These are phyloP conservation scores for Fereydounia khargensis DNA, from an alignment of 1,284 basidiomycete genomes.

Conservation along the genomic window DNA sequence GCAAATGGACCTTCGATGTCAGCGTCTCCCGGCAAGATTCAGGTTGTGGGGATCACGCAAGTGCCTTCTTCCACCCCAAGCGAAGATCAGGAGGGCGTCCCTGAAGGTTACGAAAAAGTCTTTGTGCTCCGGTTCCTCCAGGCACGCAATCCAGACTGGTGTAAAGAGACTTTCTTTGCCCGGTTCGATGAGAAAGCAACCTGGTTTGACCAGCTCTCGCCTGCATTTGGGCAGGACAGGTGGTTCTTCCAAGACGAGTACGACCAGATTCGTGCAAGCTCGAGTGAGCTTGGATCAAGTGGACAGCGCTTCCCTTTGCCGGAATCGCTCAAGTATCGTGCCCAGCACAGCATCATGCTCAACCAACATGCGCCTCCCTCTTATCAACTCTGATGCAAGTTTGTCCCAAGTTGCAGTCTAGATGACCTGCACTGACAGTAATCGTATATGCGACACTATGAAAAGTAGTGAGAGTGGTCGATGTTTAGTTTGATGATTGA, in stretches of 20 bases:
- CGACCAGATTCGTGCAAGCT: not conserved
- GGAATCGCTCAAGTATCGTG: too few relatives aligned
- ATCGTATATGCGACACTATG: too few relatives aligned
- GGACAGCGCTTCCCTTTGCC: slow-evolving; percentile 2
- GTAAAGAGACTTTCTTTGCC: slow-evolving; percentile 1
- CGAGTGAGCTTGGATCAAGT: not conserved
- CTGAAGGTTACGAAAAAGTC: not conserved
- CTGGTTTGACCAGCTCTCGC: slow-evolving; percentile 1
- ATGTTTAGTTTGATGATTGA: too few relatives aligned
- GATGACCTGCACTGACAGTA: too few relatives aligned
- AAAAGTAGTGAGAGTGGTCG: too few relatives aligned
- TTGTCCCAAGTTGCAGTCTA: too few relatives aligned
- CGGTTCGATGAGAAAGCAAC: not conserved
- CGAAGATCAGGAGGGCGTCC: not conserved
- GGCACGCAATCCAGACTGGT: not conserved
- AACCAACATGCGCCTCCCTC: too few relatives aligned
- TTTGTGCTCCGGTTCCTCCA: slow-evolving; percentile 2
- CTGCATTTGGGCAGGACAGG: not conserved
- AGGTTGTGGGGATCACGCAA: not conserved
- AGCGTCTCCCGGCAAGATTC: slow-evolving; percentile 2
- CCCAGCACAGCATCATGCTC: too few relatives aligned
- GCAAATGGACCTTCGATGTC: slow-evolving; percentile 2
- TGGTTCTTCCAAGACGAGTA: slow-evolving; percentile 6
- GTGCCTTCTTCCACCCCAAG: slow-evolving; percentile 1
- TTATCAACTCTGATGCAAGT: too few relatives aligned